These are phyloP conservation scores for Aspergillus sojae DNA, from an alignment of 2,329 filamentous ascomycete species.

Conservation along the genomic window DNA sequence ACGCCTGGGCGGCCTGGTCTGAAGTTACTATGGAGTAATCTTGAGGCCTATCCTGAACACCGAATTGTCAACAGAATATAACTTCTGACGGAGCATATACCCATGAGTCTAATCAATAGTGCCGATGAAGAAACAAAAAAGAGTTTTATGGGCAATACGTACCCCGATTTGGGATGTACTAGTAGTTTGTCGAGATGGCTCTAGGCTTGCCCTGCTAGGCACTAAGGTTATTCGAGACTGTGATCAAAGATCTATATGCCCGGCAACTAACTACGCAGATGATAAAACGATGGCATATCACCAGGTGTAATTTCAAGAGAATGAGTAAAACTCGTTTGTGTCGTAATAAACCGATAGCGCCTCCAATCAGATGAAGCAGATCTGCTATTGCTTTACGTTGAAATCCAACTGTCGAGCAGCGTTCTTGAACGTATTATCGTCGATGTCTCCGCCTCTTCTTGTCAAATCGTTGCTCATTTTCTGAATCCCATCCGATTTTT, in stretches of 20 bases:
- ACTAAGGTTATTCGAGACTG: neutral
- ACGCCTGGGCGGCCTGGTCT: neutral
- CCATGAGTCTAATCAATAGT: neutral
- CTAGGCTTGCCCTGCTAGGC: neutral
- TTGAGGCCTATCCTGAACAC: neutral
- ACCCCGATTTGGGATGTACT: neutral
- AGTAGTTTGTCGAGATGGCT: neutral
- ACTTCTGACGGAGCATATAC: neutral
- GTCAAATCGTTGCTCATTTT: slow-evolving; percentile 83
- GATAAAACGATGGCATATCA: neutral
- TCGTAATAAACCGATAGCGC: neutral
- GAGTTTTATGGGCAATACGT: neutral
- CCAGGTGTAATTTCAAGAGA: neutral
- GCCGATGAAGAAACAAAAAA: neutral
- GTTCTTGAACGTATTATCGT: slow-evolving; percentile 67
- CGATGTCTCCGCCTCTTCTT: slow-evolving; percentile 71
- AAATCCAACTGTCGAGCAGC: slow-evolving; percentile 85
- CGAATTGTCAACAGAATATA: neutral
- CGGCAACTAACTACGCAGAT: neutral
- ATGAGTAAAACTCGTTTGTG: neutral
- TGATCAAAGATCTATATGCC: neutral
- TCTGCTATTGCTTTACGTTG: slow-evolving; percentile 46
- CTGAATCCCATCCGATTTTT: slow-evolving; percentile 71
- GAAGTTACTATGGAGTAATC: neutral
- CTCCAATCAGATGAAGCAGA: neutral